Percentiles rank a stretch among this genome's conserved stretches.
phyloP scores from a whole-genome alignment of 306 rosid species.

The Casuarina glauca region DNA sequence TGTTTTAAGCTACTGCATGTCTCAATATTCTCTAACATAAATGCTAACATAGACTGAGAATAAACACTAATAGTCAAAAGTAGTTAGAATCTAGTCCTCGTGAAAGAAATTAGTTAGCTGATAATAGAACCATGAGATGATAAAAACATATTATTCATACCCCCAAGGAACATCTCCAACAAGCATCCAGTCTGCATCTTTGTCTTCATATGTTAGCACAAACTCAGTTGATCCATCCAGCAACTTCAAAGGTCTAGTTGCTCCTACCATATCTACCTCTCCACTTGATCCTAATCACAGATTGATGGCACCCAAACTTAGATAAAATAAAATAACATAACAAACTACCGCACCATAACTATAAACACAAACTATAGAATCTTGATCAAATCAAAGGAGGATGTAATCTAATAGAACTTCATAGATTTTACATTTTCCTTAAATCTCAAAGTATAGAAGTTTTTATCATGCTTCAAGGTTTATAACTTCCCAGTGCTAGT shows the following conservation, averaged over 20 bases:
- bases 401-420: slow-evolving; percentile 5
- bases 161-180: slow-evolving; percentile 99
- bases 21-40: background rate
- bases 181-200: slow-evolving; percentile 99
- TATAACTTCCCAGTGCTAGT: background rate
- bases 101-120: background rate
- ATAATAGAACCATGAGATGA: background rate
- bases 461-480: background rate
- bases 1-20: background rate
- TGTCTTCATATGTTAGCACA: slow-evolving; percentile 94
- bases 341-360: background rate
- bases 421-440: background rate
- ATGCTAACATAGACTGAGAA: background rate
- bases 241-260: slow-evolving; percentile 53
- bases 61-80: background rate
- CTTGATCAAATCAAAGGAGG: background rate
- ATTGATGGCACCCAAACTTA: slow-evolving; percentile 14
- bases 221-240: slow-evolving; percentile 70
- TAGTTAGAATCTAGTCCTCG: background rate
- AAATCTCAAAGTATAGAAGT: background rate
- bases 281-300: slow-evolving; percentile 50
- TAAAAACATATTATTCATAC: slow-evolving; percentile 42
- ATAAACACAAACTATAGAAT: slow-evolving; percentile 10
- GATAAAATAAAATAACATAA: background rate
- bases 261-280: slow-evolving; percentile 40